Conservation (phyloP, 73 alveolate genomes). For the Paramecium tetraurelia region DNA sequence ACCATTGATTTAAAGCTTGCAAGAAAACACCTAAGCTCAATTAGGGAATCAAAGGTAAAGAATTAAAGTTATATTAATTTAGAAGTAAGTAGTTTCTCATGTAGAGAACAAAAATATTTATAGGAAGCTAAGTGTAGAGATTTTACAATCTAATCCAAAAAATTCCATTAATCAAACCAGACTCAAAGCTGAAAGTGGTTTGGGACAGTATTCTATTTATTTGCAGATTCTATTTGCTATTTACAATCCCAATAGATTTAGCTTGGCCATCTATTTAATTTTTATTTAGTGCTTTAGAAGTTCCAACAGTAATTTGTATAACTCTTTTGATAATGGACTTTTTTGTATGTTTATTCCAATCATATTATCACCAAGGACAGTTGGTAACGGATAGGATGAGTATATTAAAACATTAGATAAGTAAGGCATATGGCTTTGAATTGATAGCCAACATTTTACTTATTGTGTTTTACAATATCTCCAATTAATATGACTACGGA, state of each 20-base stretch:
- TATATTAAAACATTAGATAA: neutral
- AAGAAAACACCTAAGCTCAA: neutral
- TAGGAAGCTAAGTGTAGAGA: neutral
- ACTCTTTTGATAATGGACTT: neutral
- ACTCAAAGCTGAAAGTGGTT: neutral
- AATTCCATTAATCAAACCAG: constrained; percentile 11
- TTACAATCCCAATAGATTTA: neutral
- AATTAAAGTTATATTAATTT: neutral
- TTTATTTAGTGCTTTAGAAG: neutral
- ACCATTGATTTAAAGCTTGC: neutral
- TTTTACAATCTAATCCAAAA: neutral
- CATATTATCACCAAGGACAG: constrained; percentile 9
- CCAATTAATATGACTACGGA: neutral
- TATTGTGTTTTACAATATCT: neutral
- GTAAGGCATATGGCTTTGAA: constrained; percentile 23
- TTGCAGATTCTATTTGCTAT: neutral
- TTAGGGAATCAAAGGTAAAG: neutral
- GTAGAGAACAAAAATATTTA: neutral
- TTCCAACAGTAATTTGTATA: constrained; percentile 13
- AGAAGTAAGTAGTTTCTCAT: neutral
- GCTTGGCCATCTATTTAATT: constrained; percentile 17
- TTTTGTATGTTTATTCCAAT: neutral
- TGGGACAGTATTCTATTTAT: neutral
- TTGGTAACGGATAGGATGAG: neutral
- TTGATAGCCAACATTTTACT: neutral